Evolutionary conservation across 257 asterid genomes (phyloP).

Genomic region (Euphrasia confusa): DNA sequence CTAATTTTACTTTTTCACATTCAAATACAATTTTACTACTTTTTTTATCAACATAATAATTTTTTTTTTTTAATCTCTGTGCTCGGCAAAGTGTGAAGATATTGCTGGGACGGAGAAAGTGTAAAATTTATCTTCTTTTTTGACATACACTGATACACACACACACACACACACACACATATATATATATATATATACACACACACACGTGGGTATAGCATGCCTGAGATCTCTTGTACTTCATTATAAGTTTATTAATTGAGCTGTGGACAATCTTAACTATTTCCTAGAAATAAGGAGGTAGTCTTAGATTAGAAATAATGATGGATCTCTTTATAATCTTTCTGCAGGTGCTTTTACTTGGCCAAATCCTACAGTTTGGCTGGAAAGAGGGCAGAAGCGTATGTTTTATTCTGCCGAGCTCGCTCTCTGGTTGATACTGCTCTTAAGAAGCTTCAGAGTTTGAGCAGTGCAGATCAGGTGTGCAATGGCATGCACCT

Average conservation of each 20-base stretch:
- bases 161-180: neutral
- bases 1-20: too few relatives aligned
- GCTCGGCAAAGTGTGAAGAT: too few relatives aligned
- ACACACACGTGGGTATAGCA: neutral
- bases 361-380: constrained; percentile 89
- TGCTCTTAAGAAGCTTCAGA: constrained; percentile 56
- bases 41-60: too few relatives aligned
- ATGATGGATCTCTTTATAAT: constrained; percentile 22
- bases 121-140: neutral
- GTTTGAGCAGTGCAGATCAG: constrained; percentile 50
- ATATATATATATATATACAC: too few relatives aligned
- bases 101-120: too few relatives aligned
- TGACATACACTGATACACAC: neutral
- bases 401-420: constrained; percentile 68
- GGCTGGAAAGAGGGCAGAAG: constrained; percentile 93
- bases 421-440: constrained; percentile 63
- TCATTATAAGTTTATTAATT: neutral
- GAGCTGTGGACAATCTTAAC: neutral
- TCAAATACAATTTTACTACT: too few relatives aligned
- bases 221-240: constrained; percentile 2
- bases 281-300: constrained; percentile 16
- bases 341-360: constrained; percentile 83
- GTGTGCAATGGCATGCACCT: constrained; percentile 31
- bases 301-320: constrained; percentile 9
- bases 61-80: too few relatives aligned